Evolutionary conservation across 129 eudicot genomes (phyloP), one percentile per base, ranked within the genome.

Genomic region (Flaveria trinervia): DNA sequence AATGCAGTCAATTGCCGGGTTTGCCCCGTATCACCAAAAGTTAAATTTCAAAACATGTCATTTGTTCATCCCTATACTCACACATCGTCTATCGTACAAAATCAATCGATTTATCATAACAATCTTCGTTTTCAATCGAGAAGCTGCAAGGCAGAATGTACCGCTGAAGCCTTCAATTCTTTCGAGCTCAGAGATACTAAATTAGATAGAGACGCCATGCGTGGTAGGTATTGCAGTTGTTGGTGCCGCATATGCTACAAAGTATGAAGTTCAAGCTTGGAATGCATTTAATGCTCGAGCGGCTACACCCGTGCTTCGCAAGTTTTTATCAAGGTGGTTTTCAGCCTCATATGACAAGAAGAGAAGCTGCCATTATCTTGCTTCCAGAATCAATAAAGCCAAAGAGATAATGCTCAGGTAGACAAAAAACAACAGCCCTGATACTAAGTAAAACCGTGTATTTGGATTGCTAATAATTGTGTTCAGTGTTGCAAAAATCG

Each of bases 321-420:
- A 83, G 79, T 93, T 93, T 93, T 50, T 90, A 90, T 64, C 87
- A 90, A 76, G 98, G 98, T 3, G 98, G 96, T 74, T 93, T 93
- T 30, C 95, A 90, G 73, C 88, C 84, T 30, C 77, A 81, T 61
- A 90, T 93, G 96, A 90, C 90, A 12, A 86, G 86, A 77, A 87
- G 98, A 65, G 95, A 93, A 85, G 96, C 95, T 9, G 90, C 98
- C 93, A 90, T 60, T 90, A 84, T 78, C 90, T 90, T 50, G 92
- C 92, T 72, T 86, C 96, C 65, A 90, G 88, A 82, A 86, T 90
- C 33, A 86, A 87, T 12, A 88, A 90, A 80, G 96, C 92, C 3
- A 90, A 90, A 78, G 96, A 90, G 16, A 61, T 88, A 73, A 45
- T 90, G 88, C 65, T 86, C 45, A 85, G 88, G 68, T 86, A 88